phyloP scores from a whole-genome alignment of 2,329 filamentous ascomycete species.

The Seiridium unicorne region DNA sequence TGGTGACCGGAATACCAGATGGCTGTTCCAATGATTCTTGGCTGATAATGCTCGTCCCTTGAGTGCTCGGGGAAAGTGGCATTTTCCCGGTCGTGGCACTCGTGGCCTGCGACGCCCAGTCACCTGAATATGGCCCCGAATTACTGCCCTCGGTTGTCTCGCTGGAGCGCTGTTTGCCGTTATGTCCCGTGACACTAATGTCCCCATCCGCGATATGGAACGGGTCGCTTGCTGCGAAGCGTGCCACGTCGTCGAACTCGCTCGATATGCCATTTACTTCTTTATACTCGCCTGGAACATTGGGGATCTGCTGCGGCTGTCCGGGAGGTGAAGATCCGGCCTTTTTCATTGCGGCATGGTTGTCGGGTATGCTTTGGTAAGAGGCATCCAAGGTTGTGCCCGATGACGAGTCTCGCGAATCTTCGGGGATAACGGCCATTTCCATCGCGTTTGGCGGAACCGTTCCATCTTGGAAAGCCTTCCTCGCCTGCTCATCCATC shows the following conservation, averaged over 20 bases:
- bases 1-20: constrained; percentile 39
- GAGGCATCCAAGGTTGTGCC: constrained; percentile 12
- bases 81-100: constrained; percentile 63
- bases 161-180: constrained; percentile 54
- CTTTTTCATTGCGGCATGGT: constrained; percentile 25
- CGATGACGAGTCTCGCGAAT: constrained; percentile 16
- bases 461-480: constrained; percentile 36
- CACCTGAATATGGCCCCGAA: constrained; percentile 51
- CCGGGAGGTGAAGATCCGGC: constrained; percentile 18
- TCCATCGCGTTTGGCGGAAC: constrained; percentile 46
- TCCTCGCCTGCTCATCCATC: constrained; percentile 36
- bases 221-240: constrained; percentile 48
- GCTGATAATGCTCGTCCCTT: constrained; percentile 65
- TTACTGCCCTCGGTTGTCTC: constrained; percentile 62
- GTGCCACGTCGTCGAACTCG: constrained; percentile 44
- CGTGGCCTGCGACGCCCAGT: constrained; percentile 63
- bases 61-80: constrained; percentile 63
- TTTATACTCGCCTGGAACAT: constrained; percentile 33
- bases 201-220: constrained; percentile 43
- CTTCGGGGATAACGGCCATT: constrained; percentile 28
- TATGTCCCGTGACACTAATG: constrained; percentile 24
- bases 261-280: constrained; percentile 42
- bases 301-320: constrained; percentile 28
- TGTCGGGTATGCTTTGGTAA: constrained; percentile 13
- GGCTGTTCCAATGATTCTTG: constrained; percentile 54